Percentiles rank a stretch among this genome's conserved stretches.
Evolutionary conservation across 2,329 filamentous ascomycete genomes (phyloP).

Genomic region (Penicillium sp.): DNA sequence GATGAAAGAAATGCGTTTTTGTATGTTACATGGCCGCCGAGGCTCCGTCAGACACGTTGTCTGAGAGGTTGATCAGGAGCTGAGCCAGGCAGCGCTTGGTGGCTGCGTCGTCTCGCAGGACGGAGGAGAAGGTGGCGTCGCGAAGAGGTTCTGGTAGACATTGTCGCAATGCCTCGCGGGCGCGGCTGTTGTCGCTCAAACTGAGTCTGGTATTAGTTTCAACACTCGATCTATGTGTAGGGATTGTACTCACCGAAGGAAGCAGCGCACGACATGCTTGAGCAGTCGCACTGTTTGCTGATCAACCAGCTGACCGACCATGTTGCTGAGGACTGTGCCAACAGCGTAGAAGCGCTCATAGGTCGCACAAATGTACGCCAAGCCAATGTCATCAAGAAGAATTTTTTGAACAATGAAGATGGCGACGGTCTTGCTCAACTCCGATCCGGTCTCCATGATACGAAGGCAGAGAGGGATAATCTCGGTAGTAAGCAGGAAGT

Average conservation of each 20-base stretch:
- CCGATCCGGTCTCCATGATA: conserved; percentile 98
- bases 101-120: conserved; percentile 92
- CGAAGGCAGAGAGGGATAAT: conserved; percentile 96
- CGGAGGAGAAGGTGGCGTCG: conserved; percentile 94
- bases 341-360: conserved; percentile 99
- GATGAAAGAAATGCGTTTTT: conserved; percentile 35
- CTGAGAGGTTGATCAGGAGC: conserved; percentile 91
- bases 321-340: conserved; percentile 95
- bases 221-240: background rate
- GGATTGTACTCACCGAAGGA: conserved; percentile 70
- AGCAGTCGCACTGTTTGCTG: conserved; percentile 93
- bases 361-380: conserved; percentile 98
- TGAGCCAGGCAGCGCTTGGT: conserved; percentile 98
- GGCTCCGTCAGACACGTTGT: conserved; percentile 68
- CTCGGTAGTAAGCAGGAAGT: conserved; percentile 96
- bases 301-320: conserved; percentile 96
- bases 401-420: conserved; percentile 99
- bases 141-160: conserved; percentile 98
- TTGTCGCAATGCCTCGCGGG: conserved; percentile 89
- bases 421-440: conserved; percentile 97
- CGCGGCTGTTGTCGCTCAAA: conserved; percentile 92
- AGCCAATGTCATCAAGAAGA: conserved; percentile 88
- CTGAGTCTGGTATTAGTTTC: conserved; percentile 46
- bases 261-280: conserved; percentile 97
- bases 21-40: conserved; percentile 42